Evolutionary conservation across 306 rosid species (phyloP), one percentile per base, ranked within the genome.

Genomic region (Medicago ruthenica): DNA sequence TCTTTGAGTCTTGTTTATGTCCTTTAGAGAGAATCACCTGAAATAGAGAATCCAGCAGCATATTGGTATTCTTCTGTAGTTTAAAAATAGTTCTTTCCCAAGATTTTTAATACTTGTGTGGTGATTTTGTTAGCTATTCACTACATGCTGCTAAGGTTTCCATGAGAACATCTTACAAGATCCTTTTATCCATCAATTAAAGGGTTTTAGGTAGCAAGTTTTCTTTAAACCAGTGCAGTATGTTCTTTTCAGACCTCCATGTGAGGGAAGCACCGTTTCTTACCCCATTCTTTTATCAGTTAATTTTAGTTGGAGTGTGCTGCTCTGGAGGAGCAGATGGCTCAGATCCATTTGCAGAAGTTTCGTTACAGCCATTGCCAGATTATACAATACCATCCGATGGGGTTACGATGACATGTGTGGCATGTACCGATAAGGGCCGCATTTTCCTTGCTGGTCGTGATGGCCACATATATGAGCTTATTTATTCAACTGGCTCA

Each of bases 391-490:
- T 89, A 69, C 86, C 97, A 60, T 95, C 97, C 36, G 99, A 95
- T 42, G 97, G 99, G 75, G 91, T 92, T 88, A 92, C 97, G 54
- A 92, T 95, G 99, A 90, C 97, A 41, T 89, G 91, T 80, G 89
- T 92, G 53, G 79, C 93, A 45, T 92, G 93, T 85, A 95, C 97
- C 24, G 91, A 95, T 58, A 91, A 85, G 83, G 96, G 99, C 71
- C 93, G 99, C 61, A 89, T 95, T 76, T 87, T 95, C 76, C 79
- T 95, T 79, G 99, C 97, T 82, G 99, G 99, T 53, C 97, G 97
- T 37, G 99, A 95, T 84, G 90, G 97, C 34, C 96, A 95, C 85
- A 92, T 95, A 83, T 95, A 95, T 77, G 99, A 92, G 80, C 88
- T 95, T 44, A 89, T 82, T 47, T 95, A 95, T 78, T 84, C 99